Evolutionary conservation across 2,329 filamentous ascomycete genomes (phyloP), one percentile per base, ranked within the genome.

Genomic region (Talaromyces sp.): DNA sequence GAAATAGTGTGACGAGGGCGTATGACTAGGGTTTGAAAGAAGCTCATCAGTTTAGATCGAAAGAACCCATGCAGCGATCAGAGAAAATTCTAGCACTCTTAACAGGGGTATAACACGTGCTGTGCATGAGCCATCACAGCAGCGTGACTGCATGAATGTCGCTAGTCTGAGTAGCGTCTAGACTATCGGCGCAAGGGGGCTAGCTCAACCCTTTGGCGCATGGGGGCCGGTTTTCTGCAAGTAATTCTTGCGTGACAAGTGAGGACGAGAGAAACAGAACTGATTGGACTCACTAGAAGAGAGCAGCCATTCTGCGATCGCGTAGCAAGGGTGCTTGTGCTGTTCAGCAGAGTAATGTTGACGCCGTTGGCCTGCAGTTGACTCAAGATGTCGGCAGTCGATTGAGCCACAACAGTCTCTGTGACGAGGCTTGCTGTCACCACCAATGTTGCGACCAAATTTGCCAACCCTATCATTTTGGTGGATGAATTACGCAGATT

Each of bases 1-100:
- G 66, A 45, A 65, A 65, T 14, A 65, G 19, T 22, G 8, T 24
- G 33, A 61, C 58, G 27, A 64, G 66, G 24, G 66, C 58, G 45
- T 54, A 50, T 31, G 69, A 57, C 63, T 65, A 47, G 33, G 22
- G 50, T 27, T 56, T 9, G 52, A 37, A 19, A 7, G 14, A 39
- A 14, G 19, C n/a, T 22, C 59, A 43, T 60, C 56, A 64, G 41
- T 31, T 31, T 54, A 5, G 16, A 37, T 54, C 33, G 16, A 22
- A 33, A 52, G 48, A 14, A 9, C 48, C 48, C 16, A 33, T 35
- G 50, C 31, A 37, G 16, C n/a, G 11, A 56, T 24, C 33, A 37
- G 6, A n/a, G 16, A 16, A 56, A 7, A 22, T 22, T 24, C 16
- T 7, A 39, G 14, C 11, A 14, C 33, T 10, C 33, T 22, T 37